These are phyloP conservation scores for Euphorbia pulcherrima DNA, from an alignment of 345 rosid genomes.

Conservation along the genomic window DNA sequence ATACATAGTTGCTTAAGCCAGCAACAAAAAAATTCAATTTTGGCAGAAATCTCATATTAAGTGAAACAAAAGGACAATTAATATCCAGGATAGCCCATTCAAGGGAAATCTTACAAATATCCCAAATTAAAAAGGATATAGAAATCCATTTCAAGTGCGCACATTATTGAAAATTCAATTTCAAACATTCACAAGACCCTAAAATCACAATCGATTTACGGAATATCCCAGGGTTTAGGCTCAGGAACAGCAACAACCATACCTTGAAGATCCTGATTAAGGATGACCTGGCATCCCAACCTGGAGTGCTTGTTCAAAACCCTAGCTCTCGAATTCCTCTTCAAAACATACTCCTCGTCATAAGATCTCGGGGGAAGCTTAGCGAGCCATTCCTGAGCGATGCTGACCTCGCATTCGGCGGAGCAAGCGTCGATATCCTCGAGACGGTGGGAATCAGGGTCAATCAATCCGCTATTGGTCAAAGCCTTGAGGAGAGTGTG, in stretches of 20 bases:
- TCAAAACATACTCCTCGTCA: conserved; percentile 92
- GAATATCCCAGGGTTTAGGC: conserved; percentile 95
- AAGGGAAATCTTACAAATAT: conserved; percentile 5
- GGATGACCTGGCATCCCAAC: conserved; percentile 86
- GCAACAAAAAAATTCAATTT: neutral
- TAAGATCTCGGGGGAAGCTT: conserved; percentile 79
- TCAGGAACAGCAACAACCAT: conserved; percentile 98
- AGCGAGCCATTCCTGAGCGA: conserved; percentile 93
- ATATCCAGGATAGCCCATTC: conserved; percentile 9
- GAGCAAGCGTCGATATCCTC: conserved; percentile 99
- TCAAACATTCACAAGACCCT: conserved; percentile 4
- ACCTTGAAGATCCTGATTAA: conserved; percentile 75
- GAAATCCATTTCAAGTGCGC: neutral
- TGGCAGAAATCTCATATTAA: neutral
- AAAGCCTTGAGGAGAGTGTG: conserved; percentile 84
- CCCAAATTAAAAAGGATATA: neutral
- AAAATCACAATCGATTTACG: conserved; percentile 34
- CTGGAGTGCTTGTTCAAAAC: conserved; percentile 85
- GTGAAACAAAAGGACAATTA: neutral
- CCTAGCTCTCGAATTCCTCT: conserved; percentile 75
- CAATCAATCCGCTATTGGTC: conserved; percentile 66
- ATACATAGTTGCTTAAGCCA: neutral
- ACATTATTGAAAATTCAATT: conserved; percentile 16
- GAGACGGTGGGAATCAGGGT: conserved; percentile 83
- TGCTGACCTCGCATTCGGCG: conserved; percentile 94